These are phyloP conservation scores for Solanum virginianum DNA, from an alignment of 257 asterid species.

Conservation along the genomic window DNA sequence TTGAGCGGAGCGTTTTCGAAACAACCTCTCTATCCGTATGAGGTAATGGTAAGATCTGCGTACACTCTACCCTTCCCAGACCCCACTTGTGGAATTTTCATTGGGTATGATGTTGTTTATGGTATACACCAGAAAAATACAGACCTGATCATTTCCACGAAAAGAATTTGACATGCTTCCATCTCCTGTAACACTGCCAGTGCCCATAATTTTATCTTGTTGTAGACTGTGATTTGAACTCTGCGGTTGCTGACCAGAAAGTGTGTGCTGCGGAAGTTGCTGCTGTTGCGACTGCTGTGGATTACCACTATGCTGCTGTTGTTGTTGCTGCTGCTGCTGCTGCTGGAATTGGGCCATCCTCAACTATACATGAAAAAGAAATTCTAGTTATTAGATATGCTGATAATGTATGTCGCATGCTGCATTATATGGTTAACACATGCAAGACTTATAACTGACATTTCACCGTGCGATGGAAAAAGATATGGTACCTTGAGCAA, in stretches of 20 bases:
- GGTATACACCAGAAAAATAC: slow-evolving; percentile 14
- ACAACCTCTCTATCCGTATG: no score
- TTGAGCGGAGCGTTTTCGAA: no score
- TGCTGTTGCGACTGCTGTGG: slow-evolving; percentile 29
- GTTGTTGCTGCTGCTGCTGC: slow-evolving; percentile 32
- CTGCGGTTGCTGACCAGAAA: slow-evolving; percentile 83
- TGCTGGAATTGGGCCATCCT: slow-evolving; percentile 60
- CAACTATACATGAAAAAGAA: slow-evolving; percentile 30
- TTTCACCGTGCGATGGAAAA: background rate
- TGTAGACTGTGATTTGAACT: slow-evolving; percentile 77
- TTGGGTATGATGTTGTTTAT: background rate
- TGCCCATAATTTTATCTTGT: slow-evolving; percentile 67
- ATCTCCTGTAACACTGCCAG: slow-evolving; percentile 63
- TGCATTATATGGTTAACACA: background rate
- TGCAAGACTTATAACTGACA: background rate
- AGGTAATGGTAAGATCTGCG: no score
- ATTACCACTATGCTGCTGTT: slow-evolving; percentile 14
- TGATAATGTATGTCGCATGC: background rate
- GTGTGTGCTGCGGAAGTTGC: slow-evolving; percentile 66
- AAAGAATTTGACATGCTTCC: slow-evolving; percentile 85
- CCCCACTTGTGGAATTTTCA: no score
- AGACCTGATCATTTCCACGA: slow-evolving; percentile 89
- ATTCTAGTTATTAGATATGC: background rate
- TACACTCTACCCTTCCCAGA: no score
- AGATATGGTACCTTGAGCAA: slow-evolving; percentile 51